Conservation (phyloP, 108 stramenopile species). For the Conticribra weissflogii region DNA sequence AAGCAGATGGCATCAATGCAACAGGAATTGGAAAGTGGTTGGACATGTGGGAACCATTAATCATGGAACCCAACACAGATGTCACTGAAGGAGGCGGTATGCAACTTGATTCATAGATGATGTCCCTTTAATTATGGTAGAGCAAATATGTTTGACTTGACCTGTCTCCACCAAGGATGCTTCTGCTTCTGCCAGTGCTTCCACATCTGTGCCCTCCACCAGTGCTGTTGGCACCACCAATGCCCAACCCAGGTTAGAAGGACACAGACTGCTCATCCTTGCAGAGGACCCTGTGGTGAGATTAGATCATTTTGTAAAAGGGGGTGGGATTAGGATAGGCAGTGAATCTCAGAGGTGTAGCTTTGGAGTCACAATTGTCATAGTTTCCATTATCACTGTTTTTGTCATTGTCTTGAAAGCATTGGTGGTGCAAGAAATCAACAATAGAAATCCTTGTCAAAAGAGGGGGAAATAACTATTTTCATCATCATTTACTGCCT, state of each 20-base stretch:
- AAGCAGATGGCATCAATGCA: too few species aligned
- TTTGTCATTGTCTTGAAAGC: neutral
- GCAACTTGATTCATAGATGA: too few species aligned
- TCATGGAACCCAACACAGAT: neutral
- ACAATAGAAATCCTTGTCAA: too few species aligned
- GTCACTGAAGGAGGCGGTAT: slow-evolving; percentile 5
- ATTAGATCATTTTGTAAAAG: slow-evolving; percentile 55
- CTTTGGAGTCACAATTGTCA: neutral
- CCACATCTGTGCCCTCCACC: too few species aligned
- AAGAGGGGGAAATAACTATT: too few species aligned
- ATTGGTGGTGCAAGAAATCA: too few species aligned
- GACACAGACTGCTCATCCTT: slow-evolving; percentile 63
- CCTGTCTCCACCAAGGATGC: neutral
- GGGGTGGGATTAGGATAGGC: slow-evolving; percentile 21
- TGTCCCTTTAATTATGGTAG: slow-evolving; percentile 29
- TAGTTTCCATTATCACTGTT: neutral
- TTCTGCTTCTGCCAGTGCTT: too few species aligned
- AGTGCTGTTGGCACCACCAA: slow-evolving; percentile 2
- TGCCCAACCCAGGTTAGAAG: slow-evolving; percentile 44
- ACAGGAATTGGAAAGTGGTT: neutral
- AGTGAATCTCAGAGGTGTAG: slow-evolving; percentile 4
- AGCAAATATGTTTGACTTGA: slow-evolving; percentile 8
- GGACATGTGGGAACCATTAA: too few species aligned
- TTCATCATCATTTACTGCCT: too few species aligned
- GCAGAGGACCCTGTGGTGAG: slow-evolving; percentile 64